Percentiles rank a stretch among this genome's conserved stretches.
Evolutionary conservation across 2,329 filamentous ascomycete genomes (phyloP).

Genomic region (Trichoderma asperellum): DNA sequence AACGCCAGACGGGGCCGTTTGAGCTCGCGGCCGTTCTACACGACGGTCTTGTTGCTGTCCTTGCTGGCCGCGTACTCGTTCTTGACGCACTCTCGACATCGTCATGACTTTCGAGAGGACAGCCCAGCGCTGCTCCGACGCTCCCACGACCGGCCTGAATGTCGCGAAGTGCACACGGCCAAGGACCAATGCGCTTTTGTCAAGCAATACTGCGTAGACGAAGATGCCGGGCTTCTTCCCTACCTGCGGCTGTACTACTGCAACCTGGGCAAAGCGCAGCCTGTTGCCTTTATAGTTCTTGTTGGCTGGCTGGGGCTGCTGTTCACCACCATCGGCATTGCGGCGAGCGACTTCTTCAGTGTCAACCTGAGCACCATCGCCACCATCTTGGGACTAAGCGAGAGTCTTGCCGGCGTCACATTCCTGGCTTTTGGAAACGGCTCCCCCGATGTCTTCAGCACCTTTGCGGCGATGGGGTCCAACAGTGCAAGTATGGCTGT

Average conservation of each 20-base stretch:
- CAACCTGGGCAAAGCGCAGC: slow-evolving; percentile 66
- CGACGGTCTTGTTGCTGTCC: slow-evolving; percentile 52
- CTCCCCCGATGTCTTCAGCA: slow-evolving; percentile 97
- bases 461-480: slow-evolving; percentile 95
- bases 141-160: slow-evolving; percentile 55
- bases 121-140: slow-evolving; percentile 34
- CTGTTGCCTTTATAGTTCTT: slow-evolving; percentile 78
- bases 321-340: slow-evolving; percentile 96
- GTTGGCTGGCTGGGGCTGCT: slow-evolving; percentile 83
- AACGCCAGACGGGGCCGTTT: slow-evolving; percentile 40
- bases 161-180: slow-evolving; percentile 76
- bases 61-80: slow-evolving; percentile 52
- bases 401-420: slow-evolving; percentile 94
- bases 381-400: slow-evolving; percentile 85
- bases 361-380: slow-evolving; percentile 95
- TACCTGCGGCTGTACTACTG: slow-evolving; percentile 95
- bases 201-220: slow-evolving; percentile 77
- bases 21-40: slow-evolving; percentile 55
- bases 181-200: slow-evolving; percentile 87
- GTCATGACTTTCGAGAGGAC: slow-evolving; percentile 21
- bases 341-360: slow-evolving; percentile 97
- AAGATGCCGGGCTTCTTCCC: slow-evolving; percentile 85
- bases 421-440: slow-evolving; percentile 97
- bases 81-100: slow-evolving; percentile 34
- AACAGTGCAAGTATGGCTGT: slow-evolving; percentile 97